These are phyloP conservation scores for Erythrobasidium hasegawianum DNA, from an alignment of 1,284 basidiomycete genomes.

Conservation along the genomic window DNA sequence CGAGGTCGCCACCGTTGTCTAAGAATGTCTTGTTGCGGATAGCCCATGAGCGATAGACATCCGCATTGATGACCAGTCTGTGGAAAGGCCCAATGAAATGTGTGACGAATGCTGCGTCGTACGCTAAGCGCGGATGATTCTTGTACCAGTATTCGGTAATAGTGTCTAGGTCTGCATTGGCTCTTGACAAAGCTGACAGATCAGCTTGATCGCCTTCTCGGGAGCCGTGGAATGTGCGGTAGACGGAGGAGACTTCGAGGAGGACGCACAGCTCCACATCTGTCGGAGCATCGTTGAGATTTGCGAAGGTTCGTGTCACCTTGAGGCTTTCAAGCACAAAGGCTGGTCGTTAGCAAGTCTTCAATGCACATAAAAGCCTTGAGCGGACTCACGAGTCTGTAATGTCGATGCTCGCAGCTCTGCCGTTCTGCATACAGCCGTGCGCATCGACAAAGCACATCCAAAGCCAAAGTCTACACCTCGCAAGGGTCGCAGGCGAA, in stretches of 20 bases:
- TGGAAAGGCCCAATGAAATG: conserved; percentile 33
- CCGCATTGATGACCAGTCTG: conserved; percentile 31
- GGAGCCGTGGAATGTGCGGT: conserved; percentile 30
- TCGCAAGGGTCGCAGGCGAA: conserved; percentile 3
- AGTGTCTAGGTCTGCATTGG: conserved; percentile 25
- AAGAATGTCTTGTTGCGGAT: conserved; percentile 3
- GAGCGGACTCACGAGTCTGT: conserved; percentile 1
- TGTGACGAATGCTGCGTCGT: conserved; percentile 33
- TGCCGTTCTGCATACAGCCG: conserved; percentile 35
- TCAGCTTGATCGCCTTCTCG: conserved; percentile 21
- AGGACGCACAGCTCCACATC: conserved; percentile 29
- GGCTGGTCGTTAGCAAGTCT: background rate
- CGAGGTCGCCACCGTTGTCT: background rate
- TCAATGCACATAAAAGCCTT: background rate
- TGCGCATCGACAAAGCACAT: conserved; percentile 35
- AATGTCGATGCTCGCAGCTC: conserved; percentile 27
- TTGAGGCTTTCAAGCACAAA: conserved; percentile 4
- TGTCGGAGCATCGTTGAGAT: conserved; percentile 26
- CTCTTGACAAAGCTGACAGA: conserved; percentile 18
- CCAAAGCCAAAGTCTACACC: conserved; percentile 29
- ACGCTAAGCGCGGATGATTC: conserved; percentile 22
- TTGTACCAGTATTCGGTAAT: conserved; percentile 28
- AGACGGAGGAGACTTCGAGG: conserved; percentile 25
- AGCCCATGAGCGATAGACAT: conserved; percentile 32
- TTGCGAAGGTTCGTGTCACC: conserved; percentile 22